phyloP scores from a whole-genome alignment of 2,329 filamentous ascomycete species.

The Parascedosporium putredinis region DNA sequence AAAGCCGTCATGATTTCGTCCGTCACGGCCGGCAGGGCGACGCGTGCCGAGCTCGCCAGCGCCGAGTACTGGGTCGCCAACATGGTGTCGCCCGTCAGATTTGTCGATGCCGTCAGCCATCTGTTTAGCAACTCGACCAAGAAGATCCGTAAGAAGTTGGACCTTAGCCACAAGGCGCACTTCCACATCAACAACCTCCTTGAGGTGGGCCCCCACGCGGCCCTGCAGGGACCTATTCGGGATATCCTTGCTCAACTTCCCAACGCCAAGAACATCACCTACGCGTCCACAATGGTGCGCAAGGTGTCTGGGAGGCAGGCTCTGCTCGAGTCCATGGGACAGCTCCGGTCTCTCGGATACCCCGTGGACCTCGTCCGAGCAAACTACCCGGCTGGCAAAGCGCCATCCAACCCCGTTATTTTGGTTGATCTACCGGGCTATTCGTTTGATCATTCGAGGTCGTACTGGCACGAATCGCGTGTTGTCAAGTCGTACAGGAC shows the following conservation, averaged over 20 bases:
- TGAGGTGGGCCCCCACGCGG: constrained; percentile 15
- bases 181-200: not conserved
- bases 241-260: constrained; percentile 5
- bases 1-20: not conserved
- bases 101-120: constrained; percentile 12
- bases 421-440: constrained; percentile 17
- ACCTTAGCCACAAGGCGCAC: not conserved
- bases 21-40: not conserved
- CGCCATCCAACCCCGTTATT: not conserved
- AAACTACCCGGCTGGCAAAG: not conserved
- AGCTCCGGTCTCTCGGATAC: not conserved
- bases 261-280: not conserved
- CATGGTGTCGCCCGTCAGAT: constrained; percentile 20
- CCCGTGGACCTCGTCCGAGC: not conserved
- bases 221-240: constrained; percentile 14
- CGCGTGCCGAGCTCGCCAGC: not conserved
- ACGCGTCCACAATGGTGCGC: not conserved
- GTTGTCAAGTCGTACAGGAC: constrained; percentile 14
- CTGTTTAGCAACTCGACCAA: not conserved
- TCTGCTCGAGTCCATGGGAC: not conserved
- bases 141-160: not conserved
- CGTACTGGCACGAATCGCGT: constrained; percentile 19
- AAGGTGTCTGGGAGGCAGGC: not conserved
- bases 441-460: constrained; percentile 19
- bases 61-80: constrained; percentile 20